These are phyloP conservation scores for Myxozyma lipomycoides DNA, from an alignment of 805 yeast species.

Conservation along the genomic window DNA sequence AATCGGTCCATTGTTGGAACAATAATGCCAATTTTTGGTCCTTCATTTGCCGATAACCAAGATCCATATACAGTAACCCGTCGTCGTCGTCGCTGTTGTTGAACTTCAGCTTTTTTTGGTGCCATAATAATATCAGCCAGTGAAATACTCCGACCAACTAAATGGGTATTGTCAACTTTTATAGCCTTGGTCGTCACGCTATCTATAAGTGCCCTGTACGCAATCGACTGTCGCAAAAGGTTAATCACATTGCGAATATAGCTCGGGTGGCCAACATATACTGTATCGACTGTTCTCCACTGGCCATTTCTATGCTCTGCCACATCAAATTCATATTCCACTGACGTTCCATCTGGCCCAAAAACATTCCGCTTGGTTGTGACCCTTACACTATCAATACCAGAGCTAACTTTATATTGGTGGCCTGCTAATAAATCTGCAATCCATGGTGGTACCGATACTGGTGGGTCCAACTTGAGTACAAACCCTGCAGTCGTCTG, in stretches of 20 bases:
- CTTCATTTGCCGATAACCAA: not conserved
- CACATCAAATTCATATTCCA: slow-evolving; percentile 8
- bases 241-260: slow-evolving; percentile 17
- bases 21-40: slow-evolving; percentile 8
- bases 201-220: slow-evolving; percentile 6
- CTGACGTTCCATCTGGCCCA: slow-evolving; percentile 10
- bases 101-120: not conserved
- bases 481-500: slow-evolving; percentile 32
- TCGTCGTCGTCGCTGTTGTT: slow-evolving; percentile 8
- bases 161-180: too few species aligned
- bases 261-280: slow-evolving; percentile 21
- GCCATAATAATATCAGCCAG: slow-evolving; percentile 2
- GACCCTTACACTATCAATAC: slow-evolving; percentile 6
- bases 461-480: slow-evolving; percentile 38
- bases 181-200: slow-evolving; percentile 3
- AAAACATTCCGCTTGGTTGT: slow-evolving; percentile 6
- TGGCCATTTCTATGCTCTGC: slow-evolving; percentile 8
- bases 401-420: not conserved
- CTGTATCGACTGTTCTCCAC: slow-evolving; percentile 12
- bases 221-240: slow-evolving; percentile 21
- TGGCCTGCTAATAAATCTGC: slow-evolving; percentile 17
- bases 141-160: not conserved
- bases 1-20: slow-evolving; percentile 12
- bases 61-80: slow-evolving; percentile 7
- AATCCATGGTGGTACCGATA: slow-evolving; percentile 23